These are phyloP conservation scores for Cyberlindnera sargentensis DNA, from an alignment of 805 yeast species.

Conservation along the genomic window DNA sequence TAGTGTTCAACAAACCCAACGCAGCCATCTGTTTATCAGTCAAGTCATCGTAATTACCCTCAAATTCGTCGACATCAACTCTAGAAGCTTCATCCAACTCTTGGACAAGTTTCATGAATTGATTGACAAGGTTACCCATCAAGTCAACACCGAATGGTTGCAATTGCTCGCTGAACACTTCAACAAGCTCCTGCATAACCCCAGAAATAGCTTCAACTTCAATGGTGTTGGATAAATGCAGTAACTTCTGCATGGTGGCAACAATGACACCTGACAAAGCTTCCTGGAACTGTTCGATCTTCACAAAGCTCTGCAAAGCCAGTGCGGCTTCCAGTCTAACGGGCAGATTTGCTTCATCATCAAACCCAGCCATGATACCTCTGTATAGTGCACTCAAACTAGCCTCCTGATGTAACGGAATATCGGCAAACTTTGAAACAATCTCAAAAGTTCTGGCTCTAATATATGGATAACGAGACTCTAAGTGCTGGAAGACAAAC, in stretches of 20 bases:
- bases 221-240: conserved; percentile 68
- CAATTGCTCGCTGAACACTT: conserved; percentile 76
- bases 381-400: conserved; percentile 34
- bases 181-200: conserved; percentile 95
- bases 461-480: conserved; percentile 55
- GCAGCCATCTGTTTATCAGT: conserved; percentile 80
- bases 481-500: conserved; percentile 67
- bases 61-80: conserved; percentile 32
- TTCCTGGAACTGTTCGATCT: conserved; percentile 56
- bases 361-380: conserved; percentile 38
- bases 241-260: conserved; percentile 73
- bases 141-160: conserved; percentile 85
- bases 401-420: conserved; percentile 39
- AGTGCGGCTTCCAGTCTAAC: conserved; percentile 79
- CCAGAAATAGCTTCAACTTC: conserved; percentile 84
- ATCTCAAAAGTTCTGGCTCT: conserved; percentile 70
- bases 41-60: conserved; percentile 29
- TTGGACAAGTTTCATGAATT: conserved; percentile 61
- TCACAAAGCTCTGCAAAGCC: conserved; percentile 75
- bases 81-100: conserved; percentile 62
- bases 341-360: conserved; percentile 44
- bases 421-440: conserved; percentile 54
- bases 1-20: conserved; percentile 70
- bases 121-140: conserved; percentile 57
- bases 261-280: conserved; percentile 64